A percentile compares a stretch with the other conserved stretches of the same genome.
These are phyloP conservation scores for Apiospora koreana DNA, from an alignment of 2,329 filamentous ascomycete genomes.

Conservation along the genomic window DNA sequence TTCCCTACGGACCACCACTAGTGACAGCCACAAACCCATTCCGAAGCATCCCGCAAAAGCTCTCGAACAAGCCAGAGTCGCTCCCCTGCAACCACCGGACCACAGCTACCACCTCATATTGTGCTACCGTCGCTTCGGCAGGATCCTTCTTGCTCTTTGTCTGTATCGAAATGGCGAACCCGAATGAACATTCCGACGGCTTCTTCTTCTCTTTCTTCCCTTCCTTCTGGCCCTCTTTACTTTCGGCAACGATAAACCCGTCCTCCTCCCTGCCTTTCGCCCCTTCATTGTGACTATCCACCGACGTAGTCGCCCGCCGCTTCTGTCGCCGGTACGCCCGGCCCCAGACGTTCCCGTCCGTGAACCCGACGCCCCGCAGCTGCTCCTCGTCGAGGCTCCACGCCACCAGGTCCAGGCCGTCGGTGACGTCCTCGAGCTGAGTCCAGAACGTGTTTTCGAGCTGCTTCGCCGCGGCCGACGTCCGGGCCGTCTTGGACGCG, in stretches of 20 bases:
- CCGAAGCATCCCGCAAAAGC: constrained; percentile 76
- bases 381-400: constrained; percentile 64
- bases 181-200: constrained; percentile 48
- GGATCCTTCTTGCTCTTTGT: constrained; percentile 28
- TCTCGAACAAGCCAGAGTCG: constrained; percentile 77
- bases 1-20: too few species aligned
- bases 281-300: not conserved
- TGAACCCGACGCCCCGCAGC: constrained; percentile 61
- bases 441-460: constrained; percentile 37
- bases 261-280: not conserved
- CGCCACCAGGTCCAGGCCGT: constrained; percentile 54
- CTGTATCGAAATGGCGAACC: constrained; percentile 57
- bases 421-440: constrained; percentile 47
- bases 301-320: constrained; percentile 29
- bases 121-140: not conserved
- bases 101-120: constrained; percentile 45
- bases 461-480: not conserved
- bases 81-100: constrained; percentile 76
- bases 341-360: constrained; percentile 76
- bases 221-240: constrained; percentile 13
- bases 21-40: constrained; percentile 18
- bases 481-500: constrained; percentile 36
- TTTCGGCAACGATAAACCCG: too few species aligned
- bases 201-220: constrained; percentile 22
- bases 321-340: constrained; percentile 69